These are phyloP conservation scores for Elongisporangium senticosum DNA, from an alignment of 352 stramenopile genomes.

Conservation along the genomic window DNA sequence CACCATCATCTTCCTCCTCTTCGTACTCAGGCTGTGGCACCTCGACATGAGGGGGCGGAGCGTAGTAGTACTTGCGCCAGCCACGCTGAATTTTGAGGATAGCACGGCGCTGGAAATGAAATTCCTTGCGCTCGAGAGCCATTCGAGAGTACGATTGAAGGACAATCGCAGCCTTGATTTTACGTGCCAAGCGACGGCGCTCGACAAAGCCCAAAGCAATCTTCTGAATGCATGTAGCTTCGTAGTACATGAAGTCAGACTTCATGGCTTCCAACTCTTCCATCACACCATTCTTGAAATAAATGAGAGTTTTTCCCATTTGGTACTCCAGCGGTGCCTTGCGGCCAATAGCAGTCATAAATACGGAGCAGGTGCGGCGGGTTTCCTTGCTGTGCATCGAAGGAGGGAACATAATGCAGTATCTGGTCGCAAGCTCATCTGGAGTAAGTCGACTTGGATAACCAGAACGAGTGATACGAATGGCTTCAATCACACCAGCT, in stretches of 20 bases:
- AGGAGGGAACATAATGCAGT: slow-evolving; percentile 86
- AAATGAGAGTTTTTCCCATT: slow-evolving; percentile 93
- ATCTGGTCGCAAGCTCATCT: slow-evolving; percentile 71
- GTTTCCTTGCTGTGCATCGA: slow-evolving; percentile 82
- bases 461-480: slow-evolving; percentile 87
- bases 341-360: slow-evolving; percentile 79
- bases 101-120: slow-evolving; percentile 51
- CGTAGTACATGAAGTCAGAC: slow-evolving; percentile 88
- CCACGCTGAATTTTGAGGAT: slow-evolving; percentile 71
- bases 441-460: slow-evolving; percentile 91
- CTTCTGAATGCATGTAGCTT: slow-evolving; percentile 84
- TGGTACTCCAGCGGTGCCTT: slow-evolving; percentile 85
- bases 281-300: slow-evolving; percentile 94
- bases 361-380: slow-evolving; percentile 66
- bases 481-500: slow-evolving; percentile 89
- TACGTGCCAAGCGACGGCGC: slow-evolving; percentile 54
- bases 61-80: slow-evolving; percentile 49
- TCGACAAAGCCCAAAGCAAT: slow-evolving; percentile 78
- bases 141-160: slow-evolving; percentile 82
- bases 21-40: slow-evolving; percentile 25
- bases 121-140: slow-evolving; percentile 70
- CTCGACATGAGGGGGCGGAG: slow-evolving; percentile 22
- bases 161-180: slow-evolving; percentile 62
- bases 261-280: slow-evolving; percentile 93
- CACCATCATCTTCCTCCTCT: slow-evolving; percentile 32